Percentiles rank a stretch among this genome's conserved stretches.
phyloP scores from a whole-genome alignment of 2,329 filamentous ascomycete genomes.

The Cladosporium velox region DNA sequence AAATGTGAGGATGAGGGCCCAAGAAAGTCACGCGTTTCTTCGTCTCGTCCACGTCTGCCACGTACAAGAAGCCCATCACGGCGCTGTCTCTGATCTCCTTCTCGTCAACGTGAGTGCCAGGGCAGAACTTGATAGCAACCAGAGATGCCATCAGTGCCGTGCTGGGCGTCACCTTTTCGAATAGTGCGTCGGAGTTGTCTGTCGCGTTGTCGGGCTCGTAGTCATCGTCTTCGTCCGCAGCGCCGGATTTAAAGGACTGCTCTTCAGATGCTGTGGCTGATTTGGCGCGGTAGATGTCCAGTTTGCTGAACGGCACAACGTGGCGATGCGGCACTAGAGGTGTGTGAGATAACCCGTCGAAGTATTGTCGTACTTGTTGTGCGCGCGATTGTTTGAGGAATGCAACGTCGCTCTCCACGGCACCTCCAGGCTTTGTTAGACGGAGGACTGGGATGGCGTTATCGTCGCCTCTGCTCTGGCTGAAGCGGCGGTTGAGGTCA shows the following conservation, averaged over 20 bases:
- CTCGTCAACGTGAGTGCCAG: conserved; percentile 66
- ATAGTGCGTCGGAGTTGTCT: conserved; percentile 21
- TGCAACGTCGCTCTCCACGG: conserved; percentile 70
- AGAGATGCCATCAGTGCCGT: conserved; percentile 76
- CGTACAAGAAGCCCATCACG: conserved; percentile 90
- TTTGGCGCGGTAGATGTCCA: conserved; percentile 62
- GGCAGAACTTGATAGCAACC: conserved; percentile 76
- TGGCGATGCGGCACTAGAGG: conserved; percentile 86
- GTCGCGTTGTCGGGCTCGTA: conserved; percentile 39
- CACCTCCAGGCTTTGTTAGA: conserved; percentile 82
- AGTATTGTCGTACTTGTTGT: conserved; percentile 83
- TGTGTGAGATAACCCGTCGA: conserved; percentile 74
- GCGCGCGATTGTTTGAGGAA: conserved; percentile 76
- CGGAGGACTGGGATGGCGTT: conserved; percentile 75
- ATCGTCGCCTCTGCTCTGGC: conserved; percentile 48
- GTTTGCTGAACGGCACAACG: conserved; percentile 72
- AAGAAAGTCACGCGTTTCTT: conserved; percentile 79
- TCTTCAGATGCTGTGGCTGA: conserved; percentile 27
- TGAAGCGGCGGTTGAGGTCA: conserved; percentile 72
- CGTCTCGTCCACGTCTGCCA: conserved; percentile 85
- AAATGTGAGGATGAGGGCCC: conserved; percentile 77
- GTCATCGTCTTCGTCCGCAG: conserved; percentile 50
- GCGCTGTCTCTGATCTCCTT: conserved; percentile 72
- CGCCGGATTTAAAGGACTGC: conserved; percentile 39
- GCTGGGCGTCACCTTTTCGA: conserved; percentile 61